A percentile compares a stretch with the other conserved stretches of the same genome.
phyloP scores from a whole-genome alignment of 2,329 filamentous ascomycete species.

The Xylaria sp. region DNA sequence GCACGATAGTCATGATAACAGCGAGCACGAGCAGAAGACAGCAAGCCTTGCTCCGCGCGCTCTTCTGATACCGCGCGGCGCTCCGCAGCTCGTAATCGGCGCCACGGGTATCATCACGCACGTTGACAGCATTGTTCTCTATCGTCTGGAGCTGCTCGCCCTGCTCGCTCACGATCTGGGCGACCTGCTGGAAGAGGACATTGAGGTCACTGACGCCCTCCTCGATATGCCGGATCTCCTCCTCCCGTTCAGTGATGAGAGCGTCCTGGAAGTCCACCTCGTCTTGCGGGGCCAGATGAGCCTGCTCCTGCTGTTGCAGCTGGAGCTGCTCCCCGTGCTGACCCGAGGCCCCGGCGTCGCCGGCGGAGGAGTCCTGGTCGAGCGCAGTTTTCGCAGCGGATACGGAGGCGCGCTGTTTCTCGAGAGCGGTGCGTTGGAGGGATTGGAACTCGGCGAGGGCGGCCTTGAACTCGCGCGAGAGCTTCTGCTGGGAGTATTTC shows the following conservation, averaged over 20 bases:
- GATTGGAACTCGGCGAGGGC: slow-evolving; percentile 91
- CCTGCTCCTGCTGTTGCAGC: slow-evolving; percentile 67
- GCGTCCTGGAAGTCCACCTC: slow-evolving; percentile 98
- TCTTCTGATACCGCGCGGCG: slow-evolving; percentile 93
- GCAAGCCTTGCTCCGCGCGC: slow-evolving; percentile 92
- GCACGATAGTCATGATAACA: slow-evolving; percentile 87
- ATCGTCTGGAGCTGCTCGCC: slow-evolving; percentile 90
- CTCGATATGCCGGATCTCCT: slow-evolving; percentile 97
- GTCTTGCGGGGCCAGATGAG: slow-evolving; percentile 86
- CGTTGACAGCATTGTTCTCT: slow-evolving; percentile 85
- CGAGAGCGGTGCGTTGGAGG: slow-evolving; percentile 88
- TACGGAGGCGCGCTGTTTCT: slow-evolving; percentile 90
- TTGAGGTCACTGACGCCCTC: slow-evolving; percentile 96
- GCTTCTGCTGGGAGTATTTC: slow-evolving; percentile 95
- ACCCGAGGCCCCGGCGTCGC: slow-evolving; percentile 41
- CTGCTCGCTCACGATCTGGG: slow-evolving; percentile 95
- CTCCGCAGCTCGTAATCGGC: slow-evolving; percentile 87
- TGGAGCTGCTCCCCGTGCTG: slow-evolving; percentile 58
- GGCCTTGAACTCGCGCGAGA: slow-evolving; percentile 91
- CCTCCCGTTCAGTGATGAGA: slow-evolving; percentile 94
- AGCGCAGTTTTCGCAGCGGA: slow-evolving; percentile 84
- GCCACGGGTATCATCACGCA: slow-evolving; percentile 82
- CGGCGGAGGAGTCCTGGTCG: slow-evolving; percentile 63
- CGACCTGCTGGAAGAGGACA: slow-evolving; percentile 97
- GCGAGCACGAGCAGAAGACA: slow-evolving; percentile 89